phyloP scores from a whole-genome alignment of 768 basidiomycete genomes.

The Pleurotus eryngii region DNA sequence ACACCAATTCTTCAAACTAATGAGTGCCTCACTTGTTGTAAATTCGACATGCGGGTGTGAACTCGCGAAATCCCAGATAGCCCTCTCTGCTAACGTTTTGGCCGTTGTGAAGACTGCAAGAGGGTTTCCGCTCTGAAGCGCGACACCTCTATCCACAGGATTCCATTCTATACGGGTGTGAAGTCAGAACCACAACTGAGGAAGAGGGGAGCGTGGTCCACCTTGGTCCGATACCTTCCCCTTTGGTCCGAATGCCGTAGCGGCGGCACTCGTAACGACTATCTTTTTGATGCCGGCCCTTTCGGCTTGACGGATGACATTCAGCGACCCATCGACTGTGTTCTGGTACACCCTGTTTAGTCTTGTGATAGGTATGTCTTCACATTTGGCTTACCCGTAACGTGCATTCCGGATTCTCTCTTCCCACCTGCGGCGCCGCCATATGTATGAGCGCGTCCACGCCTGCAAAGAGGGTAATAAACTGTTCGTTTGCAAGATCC shows the following conservation, averaged over 20 bases:
- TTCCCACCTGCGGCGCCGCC: slow-evolving; percentile 34
- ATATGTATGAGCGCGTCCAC: slow-evolving; percentile 48
- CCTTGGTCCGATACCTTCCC: slow-evolving; percentile 13
- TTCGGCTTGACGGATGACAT: slow-evolving; percentile 36
- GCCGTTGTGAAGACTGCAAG: slow-evolving; percentile 28
- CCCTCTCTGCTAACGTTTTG: slow-evolving; percentile 36
- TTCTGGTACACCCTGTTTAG: slow-evolving; percentile 17
- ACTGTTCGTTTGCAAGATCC: slow-evolving; percentile 31
- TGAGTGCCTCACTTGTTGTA: slow-evolving; percentile 23
- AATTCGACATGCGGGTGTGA: slow-evolving; percentile 32
- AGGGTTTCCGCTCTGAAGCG: slow-evolving; percentile 17
- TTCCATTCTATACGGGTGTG: slow-evolving; percentile 27
- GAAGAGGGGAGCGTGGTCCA: background rate
- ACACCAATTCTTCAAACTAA: no score
- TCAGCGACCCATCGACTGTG: slow-evolving; percentile 36
- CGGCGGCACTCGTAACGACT: slow-evolving; percentile 7
- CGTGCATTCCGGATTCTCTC: slow-evolving; percentile 13
- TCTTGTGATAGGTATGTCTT: background rate
- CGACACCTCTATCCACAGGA: slow-evolving; percentile 24
- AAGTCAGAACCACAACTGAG: background rate
- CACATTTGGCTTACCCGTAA: slow-evolving; percentile 16
- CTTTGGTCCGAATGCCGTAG: background rate
- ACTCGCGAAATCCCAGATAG: slow-evolving; percentile 36
- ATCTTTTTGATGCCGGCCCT: slow-evolving; percentile 30
- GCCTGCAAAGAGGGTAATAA: slow-evolving; percentile 49